Evolutionary conservation across 192 early-diverging fungal genomes (phyloP).

Genomic region (Entophlyctis helioformis): DNA sequence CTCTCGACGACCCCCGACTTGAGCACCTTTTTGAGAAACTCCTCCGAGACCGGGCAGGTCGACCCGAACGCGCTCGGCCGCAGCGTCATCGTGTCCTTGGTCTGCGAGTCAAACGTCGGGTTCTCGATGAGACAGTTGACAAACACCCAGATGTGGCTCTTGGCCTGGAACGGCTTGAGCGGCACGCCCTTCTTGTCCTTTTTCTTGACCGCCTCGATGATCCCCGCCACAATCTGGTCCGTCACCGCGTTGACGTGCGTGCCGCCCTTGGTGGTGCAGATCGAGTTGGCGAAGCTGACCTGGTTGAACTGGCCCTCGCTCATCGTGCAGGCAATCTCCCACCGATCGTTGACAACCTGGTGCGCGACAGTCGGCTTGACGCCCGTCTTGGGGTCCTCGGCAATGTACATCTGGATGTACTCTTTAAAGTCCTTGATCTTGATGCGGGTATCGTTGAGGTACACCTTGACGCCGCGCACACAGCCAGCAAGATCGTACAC

Average conservation of each 20-base stretch:
- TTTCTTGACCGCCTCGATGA: constrained; percentile 60
- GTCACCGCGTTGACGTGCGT: constrained; percentile 73
- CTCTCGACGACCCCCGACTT: constrained; percentile 78
- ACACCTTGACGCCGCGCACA: constrained; percentile 72
- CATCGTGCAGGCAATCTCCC: constrained; percentile 88
- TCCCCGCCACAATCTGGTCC: constrained; percentile 62
- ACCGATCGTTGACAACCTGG: constrained; percentile 66
- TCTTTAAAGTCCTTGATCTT: constrained; percentile 82
- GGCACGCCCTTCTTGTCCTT: constrained; percentile 57
- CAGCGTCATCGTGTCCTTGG: constrained; percentile 90
- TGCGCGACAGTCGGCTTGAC: constrained; percentile 39
- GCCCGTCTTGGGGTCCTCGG: constrained; percentile 1
- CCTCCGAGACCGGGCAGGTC: constrained; percentile 58
- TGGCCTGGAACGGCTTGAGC: constrained; percentile 74
- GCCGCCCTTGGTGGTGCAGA: constrained; percentile 89
- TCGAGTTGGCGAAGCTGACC: constrained; percentile 93
- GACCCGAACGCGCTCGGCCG: constrained; percentile 64
- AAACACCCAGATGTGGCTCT: constrained; percentile 86
- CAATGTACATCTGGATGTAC: constrained; percentile 73
- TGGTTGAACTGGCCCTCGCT: constrained; percentile 95
- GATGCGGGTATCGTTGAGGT: constrained; percentile 70
- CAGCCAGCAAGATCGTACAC: constrained; percentile 90
- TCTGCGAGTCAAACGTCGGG: constrained; percentile 94
- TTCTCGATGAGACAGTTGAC: constrained; percentile 91
- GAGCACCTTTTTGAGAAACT: constrained; percentile 74